Conservation (phyloP, 2,329 filamentous ascomycete species). For the Fusarium sp. region DNA sequence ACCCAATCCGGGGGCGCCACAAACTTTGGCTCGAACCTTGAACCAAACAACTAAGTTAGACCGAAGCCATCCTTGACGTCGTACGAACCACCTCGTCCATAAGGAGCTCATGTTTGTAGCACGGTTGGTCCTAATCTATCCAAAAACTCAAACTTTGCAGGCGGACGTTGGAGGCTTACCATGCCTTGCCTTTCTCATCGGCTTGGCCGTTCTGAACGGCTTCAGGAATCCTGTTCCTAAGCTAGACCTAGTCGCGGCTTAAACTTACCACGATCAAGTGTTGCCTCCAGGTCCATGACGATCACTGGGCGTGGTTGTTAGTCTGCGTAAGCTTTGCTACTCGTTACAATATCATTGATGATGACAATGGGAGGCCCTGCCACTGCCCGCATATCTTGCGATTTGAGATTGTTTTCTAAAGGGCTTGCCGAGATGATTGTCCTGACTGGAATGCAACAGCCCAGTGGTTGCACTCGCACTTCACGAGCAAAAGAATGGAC, state of each 20-base stretch:
- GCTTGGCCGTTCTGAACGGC: slow-evolving; percentile 23
- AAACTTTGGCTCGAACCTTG: slow-evolving; percentile 20
- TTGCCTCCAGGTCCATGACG: neutral
- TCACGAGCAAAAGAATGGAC: neutral
- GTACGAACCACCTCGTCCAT: slow-evolving; percentile 14
- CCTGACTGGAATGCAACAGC: slow-evolving; percentile 20
- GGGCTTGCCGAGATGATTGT: slow-evolving; percentile 6
- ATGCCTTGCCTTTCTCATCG: slow-evolving; percentile 48
- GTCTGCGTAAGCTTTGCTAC: neutral
- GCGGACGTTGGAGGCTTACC: slow-evolving; percentile 55
- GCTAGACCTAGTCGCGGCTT: slow-evolving; percentile 57
- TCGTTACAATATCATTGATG: neutral
- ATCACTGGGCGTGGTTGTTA: neutral
- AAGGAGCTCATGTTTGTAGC: neutral
- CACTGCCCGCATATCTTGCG: neutral
- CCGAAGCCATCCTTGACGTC: slow-evolving; percentile 8
- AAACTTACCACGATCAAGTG: neutral
- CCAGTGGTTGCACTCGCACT: slow-evolving; percentile 9
- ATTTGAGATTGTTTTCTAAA: neutral
- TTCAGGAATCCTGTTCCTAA: slow-evolving; percentile 20
- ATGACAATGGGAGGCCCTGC: neutral
- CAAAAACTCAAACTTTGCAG: slow-evolving; percentile 46
- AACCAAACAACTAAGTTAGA: slow-evolving; percentile 2
- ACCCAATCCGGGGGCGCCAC: slow-evolving; percentile 36
- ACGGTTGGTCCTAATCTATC: slow-evolving; percentile 9